phyloP scores from a whole-genome alignment of 2,329 filamentous ascomycete genomes.

The Verticillium tricorpus region DNA sequence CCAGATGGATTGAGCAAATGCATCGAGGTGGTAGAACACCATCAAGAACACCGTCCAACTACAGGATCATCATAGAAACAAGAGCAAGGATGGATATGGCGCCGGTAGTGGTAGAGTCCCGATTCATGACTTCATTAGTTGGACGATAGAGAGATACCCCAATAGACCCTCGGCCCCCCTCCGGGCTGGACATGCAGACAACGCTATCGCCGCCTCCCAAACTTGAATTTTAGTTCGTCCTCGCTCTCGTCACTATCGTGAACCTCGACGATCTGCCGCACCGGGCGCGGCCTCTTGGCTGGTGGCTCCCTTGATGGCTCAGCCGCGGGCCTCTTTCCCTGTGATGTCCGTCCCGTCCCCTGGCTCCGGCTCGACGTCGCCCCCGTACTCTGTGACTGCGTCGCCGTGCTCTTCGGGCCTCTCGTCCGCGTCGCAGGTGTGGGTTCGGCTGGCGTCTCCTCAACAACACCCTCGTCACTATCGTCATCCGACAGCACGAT shows the following conservation, averaged over 20 bases:
- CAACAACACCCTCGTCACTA: conserved; percentile 21
- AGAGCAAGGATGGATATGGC: not conserved
- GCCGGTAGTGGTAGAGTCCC: not conserved
- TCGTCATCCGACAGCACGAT: conserved; percentile 31
- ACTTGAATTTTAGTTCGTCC: conserved; percentile 52
- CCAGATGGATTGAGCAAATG: conserved; percentile 49
- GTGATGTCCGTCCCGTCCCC: conserved; percentile 15
- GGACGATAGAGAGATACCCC: conserved; percentile 24
- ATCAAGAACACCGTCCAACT: too few relatives aligned
- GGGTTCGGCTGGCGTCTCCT: not conserved
- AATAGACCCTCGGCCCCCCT: conserved; percentile 12
- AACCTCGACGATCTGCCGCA: conserved; percentile 27
- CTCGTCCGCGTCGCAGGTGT: not conserved
- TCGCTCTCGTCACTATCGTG: conserved; percentile 45
- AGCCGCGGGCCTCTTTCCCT: conserved; percentile 30
- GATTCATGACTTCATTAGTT: not conserved
- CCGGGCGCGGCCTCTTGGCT: conserved; percentile 26
- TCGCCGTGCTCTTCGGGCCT: conserved; percentile 17
- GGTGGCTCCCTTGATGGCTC: conserved; percentile 22
- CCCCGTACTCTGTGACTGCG: not conserved
- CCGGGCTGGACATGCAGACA: not conserved
- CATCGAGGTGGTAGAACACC: not conserved
- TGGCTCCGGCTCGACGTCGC: conserved; percentile 17
- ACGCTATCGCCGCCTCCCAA: conserved; percentile 42
- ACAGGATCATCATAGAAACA: too few relatives aligned